These are phyloP conservation scores for Trebouxia sp. DNA, from an alignment of 139 green algal species.

Conservation along the genomic window DNA sequence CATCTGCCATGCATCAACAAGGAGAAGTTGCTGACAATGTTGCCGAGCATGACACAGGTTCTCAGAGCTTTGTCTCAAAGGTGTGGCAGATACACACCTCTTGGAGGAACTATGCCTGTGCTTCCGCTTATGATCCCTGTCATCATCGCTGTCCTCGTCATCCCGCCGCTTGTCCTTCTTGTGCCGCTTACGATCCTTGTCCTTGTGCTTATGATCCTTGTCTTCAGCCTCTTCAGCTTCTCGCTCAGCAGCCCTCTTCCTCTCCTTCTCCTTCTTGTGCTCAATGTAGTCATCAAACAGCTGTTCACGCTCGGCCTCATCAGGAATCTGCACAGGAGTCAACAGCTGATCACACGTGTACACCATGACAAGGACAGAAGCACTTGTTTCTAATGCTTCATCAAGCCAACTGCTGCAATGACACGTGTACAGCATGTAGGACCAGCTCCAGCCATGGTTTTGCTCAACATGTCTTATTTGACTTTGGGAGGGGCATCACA, in stretches of 20 bases:
- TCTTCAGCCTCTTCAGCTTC: conserved; percentile 31
- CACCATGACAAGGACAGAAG: background rate
- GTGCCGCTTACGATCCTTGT: conserved; percentile 32
- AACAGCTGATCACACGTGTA: background rate
- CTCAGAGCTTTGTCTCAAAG: too few relatives aligned
- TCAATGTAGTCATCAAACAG: conserved; percentile 61
- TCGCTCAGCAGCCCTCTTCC: conserved; percentile 41
- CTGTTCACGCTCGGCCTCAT: conserved; percentile 39
- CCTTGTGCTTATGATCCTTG: conserved; percentile 39
- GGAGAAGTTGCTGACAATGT: too few relatives aligned
- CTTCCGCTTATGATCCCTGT: conserved; percentile 10
- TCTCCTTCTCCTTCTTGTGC: conserved; percentile 42
- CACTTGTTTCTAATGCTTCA: too few relatives aligned
- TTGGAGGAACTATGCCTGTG: conserved; percentile 24
- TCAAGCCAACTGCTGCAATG: background rate
- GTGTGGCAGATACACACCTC: background rate
- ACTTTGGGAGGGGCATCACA: background rate
- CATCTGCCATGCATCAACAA: too few relatives aligned
- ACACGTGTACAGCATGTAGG: background rate
- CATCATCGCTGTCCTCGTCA: conserved; percentile 19
- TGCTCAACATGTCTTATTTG: background rate
- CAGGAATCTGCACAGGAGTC: conserved; percentile 36
- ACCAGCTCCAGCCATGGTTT: background rate
- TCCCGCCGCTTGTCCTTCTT: conserved; percentile 30
- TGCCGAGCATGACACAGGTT: too few relatives aligned